Evolutionary conservation across 305 asterid genomes (phyloP).

Genomic region (Fraxinus paxiana): DNA sequence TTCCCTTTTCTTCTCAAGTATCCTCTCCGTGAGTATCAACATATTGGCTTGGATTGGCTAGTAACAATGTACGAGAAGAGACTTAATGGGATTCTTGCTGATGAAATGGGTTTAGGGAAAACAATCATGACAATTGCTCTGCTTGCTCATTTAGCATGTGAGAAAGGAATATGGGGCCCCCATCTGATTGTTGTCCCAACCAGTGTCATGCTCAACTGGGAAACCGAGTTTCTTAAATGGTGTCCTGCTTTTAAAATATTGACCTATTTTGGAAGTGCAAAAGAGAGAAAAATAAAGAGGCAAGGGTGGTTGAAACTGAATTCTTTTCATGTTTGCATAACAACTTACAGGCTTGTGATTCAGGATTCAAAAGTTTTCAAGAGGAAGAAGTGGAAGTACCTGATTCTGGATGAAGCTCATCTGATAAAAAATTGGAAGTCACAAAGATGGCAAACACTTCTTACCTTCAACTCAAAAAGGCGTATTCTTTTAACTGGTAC

Average conservation of each 20-base stretch:
- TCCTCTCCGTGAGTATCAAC: conserved; percentile 98
- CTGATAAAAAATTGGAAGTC: conserved; percentile 98
- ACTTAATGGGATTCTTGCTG: conserved; percentile 97
- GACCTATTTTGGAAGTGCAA: conserved; percentile 99
- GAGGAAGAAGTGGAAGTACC: conserved; percentile 98
- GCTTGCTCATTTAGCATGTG: conserved; percentile 96
- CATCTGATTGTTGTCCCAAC: conserved; percentile 99
- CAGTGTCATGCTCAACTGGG: conserved; percentile 99
- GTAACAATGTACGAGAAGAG: conserved; percentile 99
- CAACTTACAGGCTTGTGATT: conserved; percentile 95
- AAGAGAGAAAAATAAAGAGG: conserved; percentile 86
- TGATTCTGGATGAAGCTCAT: conserved; percentile 98
- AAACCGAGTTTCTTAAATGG: conserved; percentile 98
- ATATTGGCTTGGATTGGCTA: conserved; percentile 99
- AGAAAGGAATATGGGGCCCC: conserved; percentile 98
- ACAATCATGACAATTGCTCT: conserved; percentile 97
- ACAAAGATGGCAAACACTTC: conserved; percentile 98
- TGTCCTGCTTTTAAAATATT: conserved; percentile 98
- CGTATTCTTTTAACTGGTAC: conserved; percentile 98
- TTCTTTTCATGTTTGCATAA: conserved; percentile 90
- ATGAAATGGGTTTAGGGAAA: conserved; percentile 99
- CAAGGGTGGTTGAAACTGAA: conserved; percentile 98
- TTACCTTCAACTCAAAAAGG: conserved; percentile 92
- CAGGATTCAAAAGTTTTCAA: conserved; percentile 94
- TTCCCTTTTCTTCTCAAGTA: conserved; percentile 94